A percentile compares a stretch with the other conserved stretches of the same genome.
phyloP scores from a whole-genome alignment of 306 rosid species.

The Luffa aegyptiaca region DNA sequence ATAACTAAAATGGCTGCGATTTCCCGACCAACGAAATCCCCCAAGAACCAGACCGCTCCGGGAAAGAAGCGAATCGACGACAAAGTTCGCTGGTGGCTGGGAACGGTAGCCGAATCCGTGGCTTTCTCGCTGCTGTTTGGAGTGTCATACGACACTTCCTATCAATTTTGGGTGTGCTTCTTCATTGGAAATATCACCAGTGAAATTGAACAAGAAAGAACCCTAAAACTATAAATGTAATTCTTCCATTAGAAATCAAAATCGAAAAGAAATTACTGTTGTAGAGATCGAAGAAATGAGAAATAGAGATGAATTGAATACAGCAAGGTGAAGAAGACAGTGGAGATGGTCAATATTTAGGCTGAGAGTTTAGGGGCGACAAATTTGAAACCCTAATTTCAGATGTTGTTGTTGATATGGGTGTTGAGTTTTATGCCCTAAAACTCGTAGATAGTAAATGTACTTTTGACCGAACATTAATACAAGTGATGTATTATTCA shows the following conservation, averaged over 20 bases:
- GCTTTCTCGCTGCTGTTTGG: conserved; percentile 33
- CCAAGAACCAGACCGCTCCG: conserved; percentile 3
- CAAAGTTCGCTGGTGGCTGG: conserved; percentile 21
- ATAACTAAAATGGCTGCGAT: neutral
- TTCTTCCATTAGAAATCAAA: accelerated
- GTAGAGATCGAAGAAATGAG: too few species aligned
- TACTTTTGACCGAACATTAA: too few species aligned
- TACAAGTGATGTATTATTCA: too few species aligned
- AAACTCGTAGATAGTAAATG: too few species aligned
- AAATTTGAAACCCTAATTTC: neutral
- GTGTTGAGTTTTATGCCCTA: neutral
- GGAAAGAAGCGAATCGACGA: conserved; percentile 7
- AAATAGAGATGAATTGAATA: neutral
- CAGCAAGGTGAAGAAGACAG: neutral
- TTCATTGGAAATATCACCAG: conserved; percentile 32
- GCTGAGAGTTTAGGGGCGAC: neutral
- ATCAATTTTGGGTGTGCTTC: conserved; percentile 62
- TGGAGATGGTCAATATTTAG: neutral
- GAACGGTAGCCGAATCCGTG: neutral
- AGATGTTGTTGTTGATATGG: neutral
- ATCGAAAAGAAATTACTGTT: neutral
- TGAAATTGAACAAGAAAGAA: neutral
- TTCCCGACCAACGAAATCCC: conserved; percentile 22
- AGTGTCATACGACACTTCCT: conserved; percentile 99
- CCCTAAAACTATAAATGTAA: neutral